phyloP scores from a whole-genome alignment of 129 eudicot species.

The Saussurea involucrata region DNA sequence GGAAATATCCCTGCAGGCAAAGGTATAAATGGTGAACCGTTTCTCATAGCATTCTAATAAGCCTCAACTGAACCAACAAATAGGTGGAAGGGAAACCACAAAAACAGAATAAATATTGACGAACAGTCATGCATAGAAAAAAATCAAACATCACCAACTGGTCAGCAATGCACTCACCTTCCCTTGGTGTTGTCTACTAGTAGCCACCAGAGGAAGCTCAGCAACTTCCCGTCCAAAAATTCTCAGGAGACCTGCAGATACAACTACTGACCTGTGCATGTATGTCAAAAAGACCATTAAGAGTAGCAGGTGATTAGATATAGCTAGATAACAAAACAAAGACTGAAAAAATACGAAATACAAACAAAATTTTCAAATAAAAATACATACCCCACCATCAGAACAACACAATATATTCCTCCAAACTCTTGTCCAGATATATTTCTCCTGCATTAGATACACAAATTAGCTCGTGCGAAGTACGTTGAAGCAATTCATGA shows the following conservation, averaged over 20 bases:
- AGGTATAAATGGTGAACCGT: conserved; percentile 1
- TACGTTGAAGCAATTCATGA: background rate
- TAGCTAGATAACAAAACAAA: background rate
- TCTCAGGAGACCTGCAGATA: conserved; percentile 86
- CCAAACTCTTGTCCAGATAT: conserved; percentile 97
- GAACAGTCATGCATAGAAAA: background rate
- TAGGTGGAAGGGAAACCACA: background rate
- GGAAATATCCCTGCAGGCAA: conserved; percentile 76
- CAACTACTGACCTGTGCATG: conserved; percentile 64
- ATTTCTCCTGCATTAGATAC: conserved; percentile 69
- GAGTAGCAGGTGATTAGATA: background rate
- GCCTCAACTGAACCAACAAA: background rate
- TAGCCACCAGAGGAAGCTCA: conserved; percentile 94
- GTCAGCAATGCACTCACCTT: conserved; percentile 45
- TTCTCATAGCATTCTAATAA: background rate
- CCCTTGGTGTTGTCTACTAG: conserved; percentile 88
- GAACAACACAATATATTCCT: conserved; percentile 83
- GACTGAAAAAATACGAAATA: background rate
- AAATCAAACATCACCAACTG: conserved; percentile 1
- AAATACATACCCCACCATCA: conserved; percentile 63
- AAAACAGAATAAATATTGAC: background rate
- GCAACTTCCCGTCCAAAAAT: conserved; percentile 89
- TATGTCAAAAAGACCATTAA: background rate
- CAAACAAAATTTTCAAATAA: background rate
- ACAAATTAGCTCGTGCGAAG: background rate